Evolutionary conservation across 371 early-diverging fungal species (phyloP).

Genomic region (Apophysomyces trapeziformis): DNA sequence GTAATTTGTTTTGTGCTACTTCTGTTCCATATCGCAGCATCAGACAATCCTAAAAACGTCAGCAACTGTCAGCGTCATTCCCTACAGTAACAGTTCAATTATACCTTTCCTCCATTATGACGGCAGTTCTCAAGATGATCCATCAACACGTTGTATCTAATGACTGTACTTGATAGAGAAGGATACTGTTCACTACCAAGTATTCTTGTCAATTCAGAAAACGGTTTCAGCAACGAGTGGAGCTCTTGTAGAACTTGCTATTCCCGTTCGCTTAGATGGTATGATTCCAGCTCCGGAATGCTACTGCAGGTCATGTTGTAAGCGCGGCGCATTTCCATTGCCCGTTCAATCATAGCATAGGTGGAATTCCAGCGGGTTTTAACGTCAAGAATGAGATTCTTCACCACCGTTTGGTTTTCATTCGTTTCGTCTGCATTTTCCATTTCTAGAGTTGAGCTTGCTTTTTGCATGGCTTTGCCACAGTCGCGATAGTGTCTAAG

Average conservation of each 20-base stretch:
- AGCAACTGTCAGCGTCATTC: background rate
- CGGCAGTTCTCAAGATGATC: constrained; percentile 6
- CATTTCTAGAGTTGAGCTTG: background rate
- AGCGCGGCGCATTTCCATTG: constrained; percentile 15
- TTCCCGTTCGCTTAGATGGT: background rate
- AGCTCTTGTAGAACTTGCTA: background rate
- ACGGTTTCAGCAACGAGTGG: background rate
- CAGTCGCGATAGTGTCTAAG: background rate
- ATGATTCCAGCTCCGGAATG: background rate
- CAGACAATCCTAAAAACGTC: background rate
- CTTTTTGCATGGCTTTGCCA: background rate
- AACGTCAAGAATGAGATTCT: constrained; percentile 20
- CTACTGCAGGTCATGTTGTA: constrained; percentile 9
- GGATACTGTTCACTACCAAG: background rate
- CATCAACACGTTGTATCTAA: constrained; percentile 24
- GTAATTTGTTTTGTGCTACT: constrained; percentile 15
- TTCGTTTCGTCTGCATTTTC: constrained; percentile 2
- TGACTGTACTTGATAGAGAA: constrained; percentile 17
- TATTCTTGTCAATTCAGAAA: background rate
- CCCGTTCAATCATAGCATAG: constrained; percentile 23
- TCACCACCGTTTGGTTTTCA: background rate
- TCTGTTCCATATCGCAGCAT: background rate
- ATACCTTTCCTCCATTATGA: background rate
- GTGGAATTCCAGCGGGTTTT: constrained; percentile 27
- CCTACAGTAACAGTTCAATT: background rate